Evolutionary conservation across 2,329 filamentous ascomycete species (phyloP).

Genomic region (Waltergamsia citrina): DNA sequence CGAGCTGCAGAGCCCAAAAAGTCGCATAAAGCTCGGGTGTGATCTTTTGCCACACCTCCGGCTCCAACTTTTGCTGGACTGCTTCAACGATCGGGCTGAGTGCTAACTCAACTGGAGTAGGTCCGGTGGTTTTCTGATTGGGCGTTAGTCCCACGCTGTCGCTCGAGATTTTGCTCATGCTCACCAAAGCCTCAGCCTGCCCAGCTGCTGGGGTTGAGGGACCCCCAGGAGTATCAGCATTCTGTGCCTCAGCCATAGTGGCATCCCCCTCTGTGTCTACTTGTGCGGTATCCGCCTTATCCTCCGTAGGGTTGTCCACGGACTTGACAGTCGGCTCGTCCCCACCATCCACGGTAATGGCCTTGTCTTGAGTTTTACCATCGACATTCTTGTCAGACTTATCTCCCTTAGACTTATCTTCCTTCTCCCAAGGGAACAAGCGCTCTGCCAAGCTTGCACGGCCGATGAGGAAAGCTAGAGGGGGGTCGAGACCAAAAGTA

Average conservation of each 20-base stretch:
- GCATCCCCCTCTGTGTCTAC: slow-evolving; percentile 48
- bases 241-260: slow-evolving; percentile 31
- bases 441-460: slow-evolving; percentile 64
- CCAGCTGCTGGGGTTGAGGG: too few species aligned
- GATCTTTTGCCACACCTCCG: slow-evolving; percentile 58
- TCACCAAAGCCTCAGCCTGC: too few species aligned
- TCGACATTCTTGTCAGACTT: not conserved
- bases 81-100: slow-evolving; percentile 66
- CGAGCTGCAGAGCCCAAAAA: slow-evolving; percentile 85
- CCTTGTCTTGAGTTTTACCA: too few species aligned
- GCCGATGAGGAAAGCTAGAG: slow-evolving; percentile 77
- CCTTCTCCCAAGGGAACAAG: slow-evolving; percentile 36
- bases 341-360: too few species aligned
- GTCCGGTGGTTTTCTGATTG: slow-evolving; percentile 23
- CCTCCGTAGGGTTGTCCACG: too few species aligned
- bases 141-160: slow-evolving; percentile 9
- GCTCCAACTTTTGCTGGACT: slow-evolving; percentile 51
- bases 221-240: slow-evolving; percentile 14
- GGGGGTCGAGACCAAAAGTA: slow-evolving; percentile 70
- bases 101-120: slow-evolving; percentile 17
- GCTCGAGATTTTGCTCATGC: too few species aligned
- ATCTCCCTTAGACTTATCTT: not conserved
- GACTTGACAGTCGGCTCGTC: too few species aligned
- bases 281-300: slow-evolving; percentile 13
- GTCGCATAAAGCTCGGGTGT: slow-evolving; percentile 76